A percentile compares a stretch with the other conserved stretches of the same genome.
These are phyloP conservation scores for Pyricularia sp. DNA, from an alignment of 2,329 filamentous ascomycete genomes.

Conservation along the genomic window DNA sequence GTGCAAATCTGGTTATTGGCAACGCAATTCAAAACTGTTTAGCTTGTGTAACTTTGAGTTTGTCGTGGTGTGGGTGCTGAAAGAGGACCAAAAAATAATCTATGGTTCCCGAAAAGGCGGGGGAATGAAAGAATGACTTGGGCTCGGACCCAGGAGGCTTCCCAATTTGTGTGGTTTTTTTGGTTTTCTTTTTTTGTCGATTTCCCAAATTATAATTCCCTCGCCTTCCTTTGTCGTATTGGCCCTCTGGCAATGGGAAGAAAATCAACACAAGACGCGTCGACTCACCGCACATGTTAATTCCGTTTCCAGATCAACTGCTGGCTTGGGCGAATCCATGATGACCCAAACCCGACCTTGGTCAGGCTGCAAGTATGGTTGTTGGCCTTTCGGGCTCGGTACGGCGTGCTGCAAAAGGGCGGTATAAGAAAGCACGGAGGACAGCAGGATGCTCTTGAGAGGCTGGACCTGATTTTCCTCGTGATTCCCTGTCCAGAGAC, in stretches of 20 bases:
- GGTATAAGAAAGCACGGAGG: neutral
- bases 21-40: neutral
- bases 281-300: constrained; percentile 81
- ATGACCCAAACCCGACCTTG: neutral
- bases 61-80: neutral
- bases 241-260: neutral
- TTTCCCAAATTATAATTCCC: no score
- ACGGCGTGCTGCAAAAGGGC: neutral
- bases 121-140: neutral
- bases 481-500: neutral
- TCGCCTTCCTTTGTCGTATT: neutral
- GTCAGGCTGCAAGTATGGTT: neutral
- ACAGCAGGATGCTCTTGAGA: neutral
- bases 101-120: neutral
- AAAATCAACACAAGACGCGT: neutral
- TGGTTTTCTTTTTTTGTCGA: neutral
- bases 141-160: neutral
- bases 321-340: constrained; percentile 42
- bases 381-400: neutral
- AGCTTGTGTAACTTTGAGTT: neutral
- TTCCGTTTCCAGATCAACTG: constrained; percentile 79
- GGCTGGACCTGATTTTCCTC: neutral
- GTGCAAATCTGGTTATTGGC: constrained; percentile 70
- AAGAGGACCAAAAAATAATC: constrained; percentile 7
- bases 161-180: neutral